Evolutionary conservation across 305 asterid genomes (phyloP).

Genomic region (Fraxinus greggii): DNA sequence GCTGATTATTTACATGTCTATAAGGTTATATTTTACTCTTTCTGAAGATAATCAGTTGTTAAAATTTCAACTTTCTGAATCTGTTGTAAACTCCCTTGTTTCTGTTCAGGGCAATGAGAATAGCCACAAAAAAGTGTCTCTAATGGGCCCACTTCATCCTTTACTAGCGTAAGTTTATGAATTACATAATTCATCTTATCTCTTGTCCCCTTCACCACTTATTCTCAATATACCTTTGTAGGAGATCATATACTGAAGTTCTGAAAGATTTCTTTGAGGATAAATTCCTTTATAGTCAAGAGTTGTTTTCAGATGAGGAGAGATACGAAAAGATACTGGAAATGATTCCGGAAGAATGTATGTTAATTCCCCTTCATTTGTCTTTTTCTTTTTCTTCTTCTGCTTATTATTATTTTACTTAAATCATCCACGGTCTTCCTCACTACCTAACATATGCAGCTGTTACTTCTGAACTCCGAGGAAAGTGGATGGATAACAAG

Average conservation of each 20-base stretch:
- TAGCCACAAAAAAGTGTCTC: slow-evolving; percentile 61
- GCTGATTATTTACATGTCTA: slow-evolving; percentile 80
- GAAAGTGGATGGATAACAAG: slow-evolving; percentile 71
- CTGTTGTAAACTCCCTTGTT: slow-evolving; percentile 18
- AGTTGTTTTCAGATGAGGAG: slow-evolving; percentile 61
- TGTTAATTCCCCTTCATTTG: slow-evolving; percentile 23
- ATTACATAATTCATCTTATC: slow-evolving; percentile 8
- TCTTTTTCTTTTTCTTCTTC: slow-evolving; percentile 13
- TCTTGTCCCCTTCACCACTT: slow-evolving; percentile 21
- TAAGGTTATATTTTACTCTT: slow-evolving; percentile 51
- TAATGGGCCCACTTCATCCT: slow-evolving; percentile 75
- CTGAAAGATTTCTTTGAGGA: slow-evolving; percentile 66
- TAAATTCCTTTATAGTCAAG: slow-evolving; percentile 54
- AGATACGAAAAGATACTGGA: slow-evolving; percentile 76
- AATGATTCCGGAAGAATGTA: slow-evolving; percentile 94
- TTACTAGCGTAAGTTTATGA: slow-evolving; percentile 66
- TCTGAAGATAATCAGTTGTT: neutral
- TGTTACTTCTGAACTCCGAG: slow-evolving; percentile 71
- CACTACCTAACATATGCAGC: slow-evolving; percentile 47
- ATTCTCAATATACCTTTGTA: slow-evolving; percentile 27
- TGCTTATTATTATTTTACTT: neutral
- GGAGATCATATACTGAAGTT: slow-evolving; percentile 79
- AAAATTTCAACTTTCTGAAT: slow-evolving; percentile 2
- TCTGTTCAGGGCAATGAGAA: slow-evolving; percentile 74
- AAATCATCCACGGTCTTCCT: slow-evolving; percentile 26